These are phyloP conservation scores for Pholiota molesta DNA, from an alignment of 768 basidiomycete species.

Conservation along the genomic window DNA sequence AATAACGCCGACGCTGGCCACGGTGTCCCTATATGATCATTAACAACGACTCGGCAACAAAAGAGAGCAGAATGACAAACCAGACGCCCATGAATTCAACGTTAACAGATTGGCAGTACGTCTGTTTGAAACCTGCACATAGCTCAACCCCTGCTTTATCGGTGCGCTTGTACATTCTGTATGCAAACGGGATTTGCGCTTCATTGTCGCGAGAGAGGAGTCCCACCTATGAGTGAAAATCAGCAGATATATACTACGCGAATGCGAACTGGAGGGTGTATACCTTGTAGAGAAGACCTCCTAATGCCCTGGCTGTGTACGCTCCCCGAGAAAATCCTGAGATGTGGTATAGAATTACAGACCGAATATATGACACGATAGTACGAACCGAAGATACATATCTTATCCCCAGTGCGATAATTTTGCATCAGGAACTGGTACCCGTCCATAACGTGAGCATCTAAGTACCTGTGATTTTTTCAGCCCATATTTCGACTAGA, in stretches of 20 bases:
- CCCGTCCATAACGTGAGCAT: slow-evolving; percentile 72
- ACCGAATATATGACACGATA: slow-evolving; percentile 1
- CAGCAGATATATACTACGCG: neutral
- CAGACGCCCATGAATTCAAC: slow-evolving; percentile 85
- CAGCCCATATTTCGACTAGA: neutral
- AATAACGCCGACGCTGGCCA: slow-evolving; percentile 74
- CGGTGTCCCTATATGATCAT: slow-evolving; percentile 66
- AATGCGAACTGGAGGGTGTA: slow-evolving; percentile 17
- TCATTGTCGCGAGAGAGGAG: slow-evolving; percentile 68
- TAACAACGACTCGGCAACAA: neutral
- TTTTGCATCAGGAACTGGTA: slow-evolving; percentile 83
- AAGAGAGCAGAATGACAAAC: slow-evolving; percentile 40
- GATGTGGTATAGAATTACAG: neutral
- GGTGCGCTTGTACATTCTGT: slow-evolving; percentile 64
- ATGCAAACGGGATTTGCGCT: slow-evolving; percentile 75
- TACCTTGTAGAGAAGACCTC: slow-evolving; percentile 75
- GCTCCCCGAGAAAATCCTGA: slow-evolving; percentile 74
- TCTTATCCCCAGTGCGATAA: slow-evolving; percentile 70
- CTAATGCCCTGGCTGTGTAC: slow-evolving; percentile 62
- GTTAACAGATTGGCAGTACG: slow-evolving; percentile 66
- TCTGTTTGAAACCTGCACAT: slow-evolving; percentile 70
- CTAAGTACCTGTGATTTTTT: slow-evolving; percentile 57
- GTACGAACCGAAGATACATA: slow-evolving; percentile 68
- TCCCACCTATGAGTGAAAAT: slow-evolving; percentile 54
- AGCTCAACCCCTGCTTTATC: slow-evolving; percentile 47